These are phyloP conservation scores for Mycena venus DNA, from an alignment of 768 basidiomycete genomes.

Conservation along the genomic window DNA sequence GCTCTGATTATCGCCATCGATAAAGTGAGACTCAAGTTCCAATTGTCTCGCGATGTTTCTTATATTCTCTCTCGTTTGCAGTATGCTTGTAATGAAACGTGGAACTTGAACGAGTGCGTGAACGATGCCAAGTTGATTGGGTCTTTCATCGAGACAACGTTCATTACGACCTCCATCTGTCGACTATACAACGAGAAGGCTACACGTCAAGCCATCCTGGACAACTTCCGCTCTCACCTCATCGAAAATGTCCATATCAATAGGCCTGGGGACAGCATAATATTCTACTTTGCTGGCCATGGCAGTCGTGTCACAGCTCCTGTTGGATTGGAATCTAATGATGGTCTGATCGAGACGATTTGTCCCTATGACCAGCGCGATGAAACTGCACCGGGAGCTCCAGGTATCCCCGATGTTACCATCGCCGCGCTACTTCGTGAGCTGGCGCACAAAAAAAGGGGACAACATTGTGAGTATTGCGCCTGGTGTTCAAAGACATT, in stretches of 20 bases:
- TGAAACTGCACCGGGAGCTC: conserved; percentile 10
- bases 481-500: conserved; percentile 1
- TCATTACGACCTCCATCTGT: background rate
- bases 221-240: conserved; percentile 1
- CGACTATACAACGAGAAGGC: background rate
- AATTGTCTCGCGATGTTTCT: conserved; percentile 10
- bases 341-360: conserved; percentile 14
- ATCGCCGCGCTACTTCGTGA: background rate
- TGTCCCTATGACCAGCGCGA: conserved; percentile 12
- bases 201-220: conserved; percentile 1
- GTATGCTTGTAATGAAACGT: background rate
- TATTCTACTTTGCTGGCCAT: conserved; percentile 7
- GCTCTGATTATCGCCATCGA: background rate
- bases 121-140: background rate
- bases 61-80: background rate
- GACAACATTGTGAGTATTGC: background rate
- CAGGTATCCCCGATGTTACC: conserved; percentile 9
- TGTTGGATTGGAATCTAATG: conserved; percentile 5
- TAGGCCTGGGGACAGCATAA: conserved; percentile 1
- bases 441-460: background rate
- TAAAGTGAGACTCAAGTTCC: conserved; percentile 10
- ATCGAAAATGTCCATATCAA: background rate
- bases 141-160: background rate
- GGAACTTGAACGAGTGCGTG: conserved; percentile 6
- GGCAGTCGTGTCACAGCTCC: conserved; percentile 10